A percentile compares a stretch with the other conserved stretches of the same genome.
These are phyloP conservation scores for Fraxinus excelsior DNA, from an alignment of 257 asterid species.

Conservation along the genomic window DNA sequence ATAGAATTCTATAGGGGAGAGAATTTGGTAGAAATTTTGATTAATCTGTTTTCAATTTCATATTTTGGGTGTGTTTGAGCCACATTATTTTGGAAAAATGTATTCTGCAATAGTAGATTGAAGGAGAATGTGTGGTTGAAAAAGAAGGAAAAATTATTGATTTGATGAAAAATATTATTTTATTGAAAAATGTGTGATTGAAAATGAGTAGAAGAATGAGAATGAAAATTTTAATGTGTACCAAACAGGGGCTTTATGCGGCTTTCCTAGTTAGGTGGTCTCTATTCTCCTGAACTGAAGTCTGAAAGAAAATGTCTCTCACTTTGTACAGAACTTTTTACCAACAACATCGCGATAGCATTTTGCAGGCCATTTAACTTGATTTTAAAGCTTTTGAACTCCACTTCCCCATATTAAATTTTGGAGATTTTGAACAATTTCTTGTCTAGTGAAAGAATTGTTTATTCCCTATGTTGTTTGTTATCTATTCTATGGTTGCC, in stretches of 20 bases:
- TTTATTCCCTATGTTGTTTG: not conserved
- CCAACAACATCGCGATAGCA: not conserved
- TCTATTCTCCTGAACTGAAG: not conserved
- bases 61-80: too few species aligned
- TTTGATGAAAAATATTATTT: too few species aligned
- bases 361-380: not conserved
- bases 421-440: not conserved
- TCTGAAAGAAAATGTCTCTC: not conserved
- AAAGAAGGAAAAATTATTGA: too few species aligned
- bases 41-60: constrained; percentile 10
- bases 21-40: not conserved
- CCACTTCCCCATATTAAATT: not conserved
- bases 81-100: too few species aligned
- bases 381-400: not conserved
- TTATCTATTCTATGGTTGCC: not conserved
- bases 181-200: too few species aligned
- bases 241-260: too few species aligned
- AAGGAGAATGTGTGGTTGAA: too few species aligned
- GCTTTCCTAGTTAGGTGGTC: not conserved
- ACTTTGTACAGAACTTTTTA: not conserved
- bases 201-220: too few species aligned
- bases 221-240: too few species aligned
- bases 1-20: not conserved
- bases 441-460: not conserved
- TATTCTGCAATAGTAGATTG: too few species aligned